Base-by-base conservation (phyloP, 1,284 basidiomycete species). In the Boletus smithii region DNA sequence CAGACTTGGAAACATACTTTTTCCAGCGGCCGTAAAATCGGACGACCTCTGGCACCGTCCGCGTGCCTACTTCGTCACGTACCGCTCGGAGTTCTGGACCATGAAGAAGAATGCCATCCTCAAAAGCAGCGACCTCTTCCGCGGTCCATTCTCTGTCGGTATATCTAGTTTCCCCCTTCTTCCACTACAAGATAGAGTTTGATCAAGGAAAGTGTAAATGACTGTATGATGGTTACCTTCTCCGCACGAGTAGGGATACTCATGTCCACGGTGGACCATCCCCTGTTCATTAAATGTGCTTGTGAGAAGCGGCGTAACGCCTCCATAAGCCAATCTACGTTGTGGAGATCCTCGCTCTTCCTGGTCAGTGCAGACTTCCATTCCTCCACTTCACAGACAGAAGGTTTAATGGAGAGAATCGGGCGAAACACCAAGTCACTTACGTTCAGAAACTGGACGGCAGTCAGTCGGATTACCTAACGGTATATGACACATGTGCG, bases 21-120 rank as follows among this genome's bases (percentile, higher is more conserved):
- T 93, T 93, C 91, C 91, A 93, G 44, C 79, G 80, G 7, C 84
- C 87, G 59, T 91, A 92, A 68, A 83, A 90, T 13, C 90, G 80
- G 23, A 94, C 88, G 13, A 91, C 81, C 59, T 93, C 90, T 14
- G 77, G 73, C 56, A 88, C 79, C 2, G 82, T 74, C 43, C 89
- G 75, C 5, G 81, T 79, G 6, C 77, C 77, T 27, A 94, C 75
- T 58, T 88, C 85, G 31, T 88, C 85, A 48, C 85, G 76, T 31
- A 92, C 83, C 24, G 81, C 77, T 37, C 85, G 81, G 51, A 94
- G 80, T 60, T 93, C 90, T 13, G 88, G 83, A 27, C 86, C 85
- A 59, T 88, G 79, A 20, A 75, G 71, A 36, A 71, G 59, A 48
- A 93, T 86, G 1, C 78, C 86, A 53, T 85, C 81, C 58, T 91